phyloP scores from a whole-genome alignment of 257 asterid genomes.

The Linaria vulgaris region DNA sequence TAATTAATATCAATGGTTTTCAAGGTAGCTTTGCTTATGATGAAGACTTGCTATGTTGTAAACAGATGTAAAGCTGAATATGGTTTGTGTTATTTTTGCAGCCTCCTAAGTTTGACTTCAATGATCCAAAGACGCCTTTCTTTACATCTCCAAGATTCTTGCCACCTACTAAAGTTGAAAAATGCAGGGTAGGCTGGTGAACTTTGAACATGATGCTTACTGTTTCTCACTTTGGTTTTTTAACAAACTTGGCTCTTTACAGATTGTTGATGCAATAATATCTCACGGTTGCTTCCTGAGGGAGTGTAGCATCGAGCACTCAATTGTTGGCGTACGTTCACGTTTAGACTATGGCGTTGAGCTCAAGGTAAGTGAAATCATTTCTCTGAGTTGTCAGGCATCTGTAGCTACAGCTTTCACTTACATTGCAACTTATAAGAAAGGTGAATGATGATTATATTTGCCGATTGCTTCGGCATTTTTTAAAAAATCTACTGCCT shows the following conservation, averaged over 20 bases:
- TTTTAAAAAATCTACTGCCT: too few relatives aligned
- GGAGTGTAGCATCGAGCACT: slow-evolving; percentile 76
- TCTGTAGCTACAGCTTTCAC: not conserved
- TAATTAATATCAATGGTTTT: too few relatives aligned
- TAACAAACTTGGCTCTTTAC: slow-evolving; percentile 31
- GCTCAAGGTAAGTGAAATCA: slow-evolving; percentile 52
- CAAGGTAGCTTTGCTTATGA: too few relatives aligned
- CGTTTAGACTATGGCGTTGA: slow-evolving; percentile 86
- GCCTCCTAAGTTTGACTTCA: slow-evolving; percentile 77
- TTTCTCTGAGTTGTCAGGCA: not conserved
- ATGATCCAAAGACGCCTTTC: slow-evolving; percentile 83
- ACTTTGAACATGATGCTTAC: slow-evolving; percentile 4
- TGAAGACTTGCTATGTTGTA: too few relatives aligned
- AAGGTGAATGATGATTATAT: too few relatives aligned
- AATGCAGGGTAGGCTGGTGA: slow-evolving; percentile 66
- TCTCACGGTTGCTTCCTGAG: slow-evolving; percentile 92
- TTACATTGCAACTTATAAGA: not conserved
- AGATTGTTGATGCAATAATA: slow-evolving; percentile 84
- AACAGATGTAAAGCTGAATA: slow-evolving; percentile 23
- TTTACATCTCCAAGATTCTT: slow-evolving; percentile 85
- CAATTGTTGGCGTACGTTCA: slow-evolving; percentile 83
- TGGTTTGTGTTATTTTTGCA: slow-evolving; percentile 36
- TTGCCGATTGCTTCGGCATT: too few relatives aligned
- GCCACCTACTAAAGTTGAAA: slow-evolving; percentile 90
- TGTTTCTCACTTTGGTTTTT: slow-evolving; percentile 9